Evolutionary conservation across 108 stramenopile genomes (phyloP), one percentile per base, ranked within the genome.

Genomic region (Cyclotella sp.): DNA sequence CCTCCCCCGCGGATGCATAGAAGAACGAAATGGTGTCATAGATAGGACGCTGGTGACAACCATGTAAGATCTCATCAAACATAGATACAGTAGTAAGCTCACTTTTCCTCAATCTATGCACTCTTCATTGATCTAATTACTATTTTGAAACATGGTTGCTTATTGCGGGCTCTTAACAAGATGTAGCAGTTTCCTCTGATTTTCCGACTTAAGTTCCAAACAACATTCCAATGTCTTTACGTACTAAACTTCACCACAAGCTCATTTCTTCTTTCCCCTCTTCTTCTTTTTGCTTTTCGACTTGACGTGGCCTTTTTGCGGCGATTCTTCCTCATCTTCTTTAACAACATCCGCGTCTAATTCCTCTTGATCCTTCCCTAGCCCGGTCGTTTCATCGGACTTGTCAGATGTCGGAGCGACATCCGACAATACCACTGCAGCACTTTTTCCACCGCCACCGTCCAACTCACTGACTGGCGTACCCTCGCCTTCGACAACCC

Each of bases 1-100:
- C 68, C 18, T 71, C 44, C 24, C 81, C 85, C 7, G 84, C 80
- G 10, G 85, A 85, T 82, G 81, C 85, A 39, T 81, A 85, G 57
- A 85, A 85, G 79, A 76, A 58, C 30, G 79, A 72, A 3, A 68
- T 45, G 19, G 71, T 79, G 13, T 71, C 77, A 0, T 78, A 59
- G 18, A 71, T 71, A 49, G 77, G 77, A 28, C 24, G 62, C 9
- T 78, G 77, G 70, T 78, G 42, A 61, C 26, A 59, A 27, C 2
- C 1, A 24, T 28, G 10, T 28, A 19, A 51, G 3, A 19, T 18
- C 5, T 6, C 49, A 3, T 18, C 8, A 19, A 51, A 8, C 34
- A n/a, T n/a, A 34, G 34, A 5, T 34, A 34, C 6, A 5, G 6
- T 6, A 34, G 34, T 34, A 34, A 34, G 6, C 34, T 6, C 4